phyloP scores from a whole-genome alignment of 805 yeast species.

The Danielia reshetovae region DNA sequence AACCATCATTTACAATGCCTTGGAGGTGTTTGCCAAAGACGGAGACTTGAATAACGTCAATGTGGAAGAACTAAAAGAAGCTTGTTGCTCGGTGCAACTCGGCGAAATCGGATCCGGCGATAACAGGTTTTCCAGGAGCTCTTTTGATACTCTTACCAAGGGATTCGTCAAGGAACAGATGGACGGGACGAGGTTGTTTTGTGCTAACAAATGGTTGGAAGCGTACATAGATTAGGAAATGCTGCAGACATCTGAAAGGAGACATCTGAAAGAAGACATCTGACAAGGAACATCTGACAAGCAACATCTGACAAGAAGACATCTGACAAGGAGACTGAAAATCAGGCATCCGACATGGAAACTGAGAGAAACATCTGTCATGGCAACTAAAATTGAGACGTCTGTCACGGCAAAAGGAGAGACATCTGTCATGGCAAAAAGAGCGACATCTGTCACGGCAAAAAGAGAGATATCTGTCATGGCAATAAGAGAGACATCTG shows the following conservation, averaged over 20 bases:
- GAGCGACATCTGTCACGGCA: too few relatives aligned
- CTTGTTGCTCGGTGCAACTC: constrained; percentile 42
- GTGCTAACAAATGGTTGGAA: constrained; percentile 60
- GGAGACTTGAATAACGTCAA: constrained; percentile 38
- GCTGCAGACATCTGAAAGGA: too few relatives aligned
- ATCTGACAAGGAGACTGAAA: too few relatives aligned
- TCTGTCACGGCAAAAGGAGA: too few relatives aligned
- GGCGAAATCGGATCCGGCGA: constrained; percentile 48
- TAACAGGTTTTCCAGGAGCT: constrained; percentile 34
- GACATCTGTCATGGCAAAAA: too few relatives aligned
- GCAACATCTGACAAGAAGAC: too few relatives aligned
- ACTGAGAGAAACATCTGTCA: too few relatives aligned
- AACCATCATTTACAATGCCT: constrained; percentile 54
- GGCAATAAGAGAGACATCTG: too few relatives aligned
- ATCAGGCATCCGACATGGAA: too few relatives aligned
- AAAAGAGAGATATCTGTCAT: too few relatives aligned
- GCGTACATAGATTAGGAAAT: constrained; percentile 42
- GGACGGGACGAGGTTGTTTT: constrained; percentile 56
- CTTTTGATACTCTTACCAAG: constrained; percentile 48
- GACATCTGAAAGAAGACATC: not conserved
- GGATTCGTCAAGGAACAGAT: constrained; percentile 55
- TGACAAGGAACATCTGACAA: not conserved
- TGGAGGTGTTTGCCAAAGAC: constrained; percentile 47
- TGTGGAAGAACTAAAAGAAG: constrained; percentile 44
- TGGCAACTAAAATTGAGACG: too few relatives aligned